phyloP scores from a whole-genome alignment of 345 rosid species.

The Streptanthus diversifolius region DNA sequence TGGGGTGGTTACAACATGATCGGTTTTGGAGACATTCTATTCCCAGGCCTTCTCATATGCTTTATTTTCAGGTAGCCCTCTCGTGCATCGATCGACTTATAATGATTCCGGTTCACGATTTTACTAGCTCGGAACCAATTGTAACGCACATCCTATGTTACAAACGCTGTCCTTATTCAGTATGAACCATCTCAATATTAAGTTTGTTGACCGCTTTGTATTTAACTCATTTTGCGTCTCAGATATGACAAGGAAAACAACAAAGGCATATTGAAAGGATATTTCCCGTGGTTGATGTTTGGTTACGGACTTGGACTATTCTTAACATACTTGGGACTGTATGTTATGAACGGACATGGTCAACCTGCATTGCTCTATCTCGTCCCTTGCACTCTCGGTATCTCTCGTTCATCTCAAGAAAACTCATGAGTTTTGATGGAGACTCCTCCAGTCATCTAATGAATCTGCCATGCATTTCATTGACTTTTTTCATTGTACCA shows the following conservation, averaged over 20 bases:
- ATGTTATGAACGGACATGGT: constrained; percentile 92
- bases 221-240: constrained; percentile 19
- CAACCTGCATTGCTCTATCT: constrained; percentile 97
- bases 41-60: constrained; percentile 88
- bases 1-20: constrained; percentile 99
- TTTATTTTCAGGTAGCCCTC: constrained; percentile 70
- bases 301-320: constrained; percentile 87
- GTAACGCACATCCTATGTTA: background rate
- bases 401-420: background rate
- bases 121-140: background rate
- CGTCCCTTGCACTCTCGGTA: constrained; percentile 99
- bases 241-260: constrained; percentile 75
- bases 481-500: background rate
- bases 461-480: background rate
- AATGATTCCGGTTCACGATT: background rate
- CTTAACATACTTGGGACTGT: constrained; percentile 77
- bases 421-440: background rate
- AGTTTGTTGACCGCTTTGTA: background rate
- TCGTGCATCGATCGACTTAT: background rate
- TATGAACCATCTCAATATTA: background rate
- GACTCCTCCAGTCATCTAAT: background rate
- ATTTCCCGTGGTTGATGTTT: constrained; percentile 66
- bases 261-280: constrained; percentile 47
- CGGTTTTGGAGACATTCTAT: constrained; percentile 97
- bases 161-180: background rate